A percentile compares a stretch with the other conserved stretches of the same genome.
Conservation (phyloP, 2,329 filamentous ascomycete species). For the Pyricularia pennisetigena region DNA sequence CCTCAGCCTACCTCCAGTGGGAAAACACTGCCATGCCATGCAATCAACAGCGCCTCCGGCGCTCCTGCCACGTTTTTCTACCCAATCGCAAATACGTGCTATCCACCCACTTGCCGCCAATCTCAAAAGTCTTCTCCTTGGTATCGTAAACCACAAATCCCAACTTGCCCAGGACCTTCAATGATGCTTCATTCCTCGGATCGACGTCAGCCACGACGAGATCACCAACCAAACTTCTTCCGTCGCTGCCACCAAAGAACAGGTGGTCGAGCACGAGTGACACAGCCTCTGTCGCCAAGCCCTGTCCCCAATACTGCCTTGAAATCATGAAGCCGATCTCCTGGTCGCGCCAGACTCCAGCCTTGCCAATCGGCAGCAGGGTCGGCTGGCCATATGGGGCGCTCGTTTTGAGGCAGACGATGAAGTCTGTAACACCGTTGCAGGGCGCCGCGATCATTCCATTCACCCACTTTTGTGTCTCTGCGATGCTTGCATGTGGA, state of each 20-base stretch:
- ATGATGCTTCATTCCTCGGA: slow-evolving; percentile 1
- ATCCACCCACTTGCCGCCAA: slow-evolving; percentile 4
- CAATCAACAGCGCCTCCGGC: neutral
- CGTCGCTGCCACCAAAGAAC: neutral
- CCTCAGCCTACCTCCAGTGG: neutral
- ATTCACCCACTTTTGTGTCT: neutral
- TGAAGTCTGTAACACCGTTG: slow-evolving; percentile 5
- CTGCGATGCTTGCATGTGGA: neutral
- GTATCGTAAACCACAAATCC: slow-evolving; percentile 4
- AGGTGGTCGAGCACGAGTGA: slow-evolving; percentile 1
- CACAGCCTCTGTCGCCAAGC: slow-evolving; percentile 2
- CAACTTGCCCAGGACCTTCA: neutral
- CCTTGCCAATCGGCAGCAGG: slow-evolving; percentile 1
- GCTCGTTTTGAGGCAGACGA: neutral
- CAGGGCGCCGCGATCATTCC: slow-evolving; percentile 1
- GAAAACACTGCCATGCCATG: neutral
- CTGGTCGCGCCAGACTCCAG: slow-evolving; percentile 4
- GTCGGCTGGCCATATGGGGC: neutral
- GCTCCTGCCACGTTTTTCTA: neutral
- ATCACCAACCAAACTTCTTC: neutral
- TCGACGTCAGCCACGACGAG: slow-evolving; percentile 1
- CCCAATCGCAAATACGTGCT: slow-evolving; percentile 3
- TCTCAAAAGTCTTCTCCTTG: slow-evolving; percentile 2
- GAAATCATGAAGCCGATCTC: slow-evolving; percentile 5
- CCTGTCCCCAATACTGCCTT: neutral